Evolutionary conservation across 345 rosid species (phyloP), one percentile per base, ranked within the genome.

Genomic region (Syzygium aqueum): DNA sequence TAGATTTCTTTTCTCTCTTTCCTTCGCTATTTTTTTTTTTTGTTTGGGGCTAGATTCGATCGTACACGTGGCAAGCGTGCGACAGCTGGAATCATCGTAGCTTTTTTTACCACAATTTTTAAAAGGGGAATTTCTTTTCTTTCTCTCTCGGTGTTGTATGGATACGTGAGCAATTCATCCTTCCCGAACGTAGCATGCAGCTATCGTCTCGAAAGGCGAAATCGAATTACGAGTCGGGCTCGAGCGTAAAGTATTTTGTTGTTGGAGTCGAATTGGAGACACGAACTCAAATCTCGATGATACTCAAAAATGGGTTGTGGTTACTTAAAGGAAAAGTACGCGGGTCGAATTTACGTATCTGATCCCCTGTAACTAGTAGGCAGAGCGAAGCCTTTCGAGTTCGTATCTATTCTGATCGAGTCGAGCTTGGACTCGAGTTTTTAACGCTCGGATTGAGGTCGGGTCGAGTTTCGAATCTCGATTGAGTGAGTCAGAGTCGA

Each of bases 371-470:
- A 25, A 27, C 11, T 25, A 11, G 3, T 25, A 11, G 3, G 5
- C 0, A 57, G 0, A 11, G 15, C 1, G 28, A 11, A 25, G 15
- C 27, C 27, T 6, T 59, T n/a, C 28, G 25, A 3, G 63, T 10
- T 57, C 13, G 3, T 0, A 2, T 25, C 7, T 27, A 57, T 59
- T 11, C 15, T 30, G 5, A 25, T 0, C 0, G 65, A 59, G 65
- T 27, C 11, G 12, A 59, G 27, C 7, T 59, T 4, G 30, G 27
- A 23, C n/a, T 14, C 13, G 25, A 56, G 2, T 0, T 23, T 56
- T 23, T 23, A 3, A 12, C 10, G 4, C 78, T 67, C 25, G 1
- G 11, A 8, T 16, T 6, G 11, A 67, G 25, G 2, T 73, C 6
- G 2, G 1, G 80, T 67, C 7, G 6, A 33, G 7, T 33, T 33